Evolutionary conservation across 306 rosid species (phyloP), one percentile per base, ranked within the genome.

Genomic region (Castanea mollissima): DNA sequence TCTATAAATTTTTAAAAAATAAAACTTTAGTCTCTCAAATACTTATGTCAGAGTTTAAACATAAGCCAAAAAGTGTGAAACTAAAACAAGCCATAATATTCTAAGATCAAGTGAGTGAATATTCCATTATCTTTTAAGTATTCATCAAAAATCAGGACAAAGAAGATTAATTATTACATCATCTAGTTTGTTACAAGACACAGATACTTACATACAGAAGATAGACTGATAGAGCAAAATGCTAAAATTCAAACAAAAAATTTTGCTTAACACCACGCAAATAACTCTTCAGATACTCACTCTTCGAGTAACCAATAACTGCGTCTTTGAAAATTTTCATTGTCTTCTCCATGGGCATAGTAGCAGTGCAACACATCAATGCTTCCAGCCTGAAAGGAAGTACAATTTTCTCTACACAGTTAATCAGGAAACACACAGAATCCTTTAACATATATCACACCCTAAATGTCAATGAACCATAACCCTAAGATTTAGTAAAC

Each of bases 301-400:
- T 87, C 92, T 81, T 91, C 93, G n/a, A 93, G 95, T 95, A 90
- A 76, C 98, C 98, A 93, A 79, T 93, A 93, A 75, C 93, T 91
- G 78, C 97, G 95, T 60, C 98, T 90, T 86, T 90, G 98, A 78
- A 91, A 91, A 76, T 77, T 83, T 88, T 91, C 93, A 46, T 91
- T 81, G 60, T 88, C 95, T 85, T 93, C 95, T 76, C 97, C 98
- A 79, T 91, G 98, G 57, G 98, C 98, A 83, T 91, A 91, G 83
- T 93, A 93, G 85, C 98, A 93, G 76, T 91, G 95, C 87, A 93
- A 79, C 55, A 88, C 95, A 73, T 91, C 97, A 75, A 91, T 82
- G 77, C 95, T 90, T 79, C 93, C 98, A 69, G 84, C 93, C 98
- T 93, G 82, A 81, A 73, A 88, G 71, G 69, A 77, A 49, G 29